phyloP scores from a whole-genome alignment of 2,329 filamentous ascomycete genomes.

The Arthrobotrys iridis region DNA sequence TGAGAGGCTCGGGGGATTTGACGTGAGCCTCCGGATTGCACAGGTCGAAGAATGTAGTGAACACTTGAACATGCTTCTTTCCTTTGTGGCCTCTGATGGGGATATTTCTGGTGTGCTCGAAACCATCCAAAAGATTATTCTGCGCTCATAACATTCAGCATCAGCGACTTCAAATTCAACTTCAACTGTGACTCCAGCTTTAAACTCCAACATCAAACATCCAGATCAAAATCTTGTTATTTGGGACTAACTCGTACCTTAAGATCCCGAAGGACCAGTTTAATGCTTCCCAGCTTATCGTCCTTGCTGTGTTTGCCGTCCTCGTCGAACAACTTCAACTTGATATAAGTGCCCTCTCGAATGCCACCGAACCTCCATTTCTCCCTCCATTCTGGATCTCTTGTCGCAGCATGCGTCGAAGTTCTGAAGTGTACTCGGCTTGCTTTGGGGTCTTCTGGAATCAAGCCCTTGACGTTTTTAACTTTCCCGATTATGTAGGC shows the following conservation, averaged over 20 bases:
- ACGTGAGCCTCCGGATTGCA: slow-evolving; percentile 37
- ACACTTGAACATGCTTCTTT: slow-evolving; percentile 40
- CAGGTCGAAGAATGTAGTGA: slow-evolving; percentile 43
- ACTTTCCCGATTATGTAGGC: slow-evolving; percentile 51
- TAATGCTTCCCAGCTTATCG: slow-evolving; percentile 52
- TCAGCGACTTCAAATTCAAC: too few relatives aligned
- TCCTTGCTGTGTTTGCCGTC: slow-evolving; percentile 23
- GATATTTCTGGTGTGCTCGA: slow-evolving; percentile 25
- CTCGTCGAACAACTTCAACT: slow-evolving; percentile 50
- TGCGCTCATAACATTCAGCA: neutral
- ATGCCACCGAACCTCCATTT: slow-evolving; percentile 46
- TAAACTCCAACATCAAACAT: neutral
- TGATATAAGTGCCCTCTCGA: slow-evolving; percentile 45
- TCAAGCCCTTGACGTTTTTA: slow-evolving; percentile 47
- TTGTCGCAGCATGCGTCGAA: slow-evolving; percentile 27
- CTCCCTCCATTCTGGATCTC: slow-evolving; percentile 52
- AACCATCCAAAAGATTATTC: slow-evolving; percentile 28
- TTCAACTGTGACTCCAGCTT: too few relatives aligned
- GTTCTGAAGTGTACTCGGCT: slow-evolving; percentile 44
- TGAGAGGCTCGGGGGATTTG: slow-evolving; percentile 23
- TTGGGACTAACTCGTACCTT: slow-evolving; percentile 13
- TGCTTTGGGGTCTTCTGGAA: slow-evolving; percentile 26
- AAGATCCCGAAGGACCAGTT: slow-evolving; percentile 23
- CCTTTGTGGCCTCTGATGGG: slow-evolving; percentile 40
- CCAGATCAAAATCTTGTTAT: neutral